Evolutionary conservation across 148 eudicot species (phyloP), one percentile per base, ranked within the genome.

Genomic region (Fagopyrum homotropicum): DNA sequence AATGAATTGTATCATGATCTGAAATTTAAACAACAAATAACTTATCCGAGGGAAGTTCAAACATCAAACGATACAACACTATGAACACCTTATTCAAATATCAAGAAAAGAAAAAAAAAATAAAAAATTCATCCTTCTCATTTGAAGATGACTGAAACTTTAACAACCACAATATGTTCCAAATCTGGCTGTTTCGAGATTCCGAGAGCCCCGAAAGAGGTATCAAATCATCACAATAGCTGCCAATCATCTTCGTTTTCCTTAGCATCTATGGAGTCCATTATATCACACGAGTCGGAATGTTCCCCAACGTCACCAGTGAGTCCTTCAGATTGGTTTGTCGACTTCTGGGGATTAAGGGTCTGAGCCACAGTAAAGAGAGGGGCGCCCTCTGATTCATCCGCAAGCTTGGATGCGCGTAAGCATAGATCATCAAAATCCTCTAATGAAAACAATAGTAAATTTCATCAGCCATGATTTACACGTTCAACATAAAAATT

Each of bases 201-300:
- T 57, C 30, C 35, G 30, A 57, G 30, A 57, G 64, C 30, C 16
- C 64, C 4, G 22, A 15, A 61, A 61, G 44, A 61, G 43, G 16
- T 66, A n/a, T 66, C 46, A 66, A 66, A 63, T 63, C 63, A 30
- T 70, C 55, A 72, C 54, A 72, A 47, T 19, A 72, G 55, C 40
- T 72, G 74, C 74, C 74, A 72, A 72, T 72, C 74, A 72, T 72
- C 74, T 49, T 72, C 74, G 2, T 72, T 30, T 40, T 49, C 74
- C 17, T 72, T 72, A 46, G 35, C 30, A 72, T 72, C 55, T 17
- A 45, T 52, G 26, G 35, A 72, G 54, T 30, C 43, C 52, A 72
- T 7, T 17, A 72, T 19, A 17, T 72, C 74, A 45, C 30, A 30
- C n/a, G 52, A 17, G 2, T 70, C 51, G 40, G 40, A 1, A 9